Evolutionary conservation across 441 rosid genomes (phyloP).

Genomic region (Brassica balearica): DNA sequence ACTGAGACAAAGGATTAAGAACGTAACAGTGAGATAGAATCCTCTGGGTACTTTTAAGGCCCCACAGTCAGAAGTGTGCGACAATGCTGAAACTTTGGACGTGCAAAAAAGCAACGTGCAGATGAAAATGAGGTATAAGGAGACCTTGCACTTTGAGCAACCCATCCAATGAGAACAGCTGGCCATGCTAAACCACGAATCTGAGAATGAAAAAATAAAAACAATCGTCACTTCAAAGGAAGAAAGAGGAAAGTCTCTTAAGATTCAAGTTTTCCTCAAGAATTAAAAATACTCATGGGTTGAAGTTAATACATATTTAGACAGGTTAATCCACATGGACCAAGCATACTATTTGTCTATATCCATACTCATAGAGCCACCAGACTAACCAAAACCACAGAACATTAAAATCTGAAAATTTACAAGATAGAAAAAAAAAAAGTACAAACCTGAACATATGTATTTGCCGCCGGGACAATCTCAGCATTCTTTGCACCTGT

Average conservation of each 20-base stretch:
- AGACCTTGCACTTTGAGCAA: slow-evolving; percentile 87
- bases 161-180: slow-evolving; percentile 74
- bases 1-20: slow-evolving; percentile 48
- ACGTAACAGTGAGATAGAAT: slow-evolving; percentile 19
- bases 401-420: slow-evolving; percentile 9
- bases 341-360: not conserved
- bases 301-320: not conserved
- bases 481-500: slow-evolving; percentile 60
- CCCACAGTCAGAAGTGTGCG: slow-evolving; percentile 3
- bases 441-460: slow-evolving; percentile 62
- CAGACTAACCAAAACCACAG: slow-evolving; percentile 22
- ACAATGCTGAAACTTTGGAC: slow-evolving; percentile 10
- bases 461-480: slow-evolving; percentile 66
- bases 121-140: slow-evolving; percentile 28
- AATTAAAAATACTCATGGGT: too few relatives aligned
- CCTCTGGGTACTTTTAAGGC: not conserved
- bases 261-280: too few relatives aligned
- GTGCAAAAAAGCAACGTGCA: slow-evolving; percentile 10
- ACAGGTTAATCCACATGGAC: not conserved
- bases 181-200: slow-evolving; percentile 70
- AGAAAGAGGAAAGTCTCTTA: slow-evolving; percentile 3
- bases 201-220: slow-evolving; percentile 40
- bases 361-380: not conserved
- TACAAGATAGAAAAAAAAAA: slow-evolving; percentile 8
- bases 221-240: slow-evolving; percentile 7